These are phyloP conservation scores for Beauveria sp. DNA, from an alignment of 2,329 filamentous ascomycete species.

Conservation along the genomic window DNA sequence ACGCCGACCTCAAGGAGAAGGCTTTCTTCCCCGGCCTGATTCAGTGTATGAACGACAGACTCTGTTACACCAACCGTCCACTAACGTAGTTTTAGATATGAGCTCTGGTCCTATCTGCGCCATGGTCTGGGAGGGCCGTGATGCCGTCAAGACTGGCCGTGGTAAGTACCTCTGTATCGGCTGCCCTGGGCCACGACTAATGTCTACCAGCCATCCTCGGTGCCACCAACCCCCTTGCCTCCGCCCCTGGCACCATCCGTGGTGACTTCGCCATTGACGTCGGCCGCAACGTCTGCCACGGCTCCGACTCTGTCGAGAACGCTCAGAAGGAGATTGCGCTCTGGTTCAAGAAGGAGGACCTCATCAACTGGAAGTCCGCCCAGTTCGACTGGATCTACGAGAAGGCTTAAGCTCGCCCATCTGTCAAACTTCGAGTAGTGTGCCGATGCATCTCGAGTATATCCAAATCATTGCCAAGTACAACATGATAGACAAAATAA, in stretches of 20 bases:
- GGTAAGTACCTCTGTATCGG: constrained; percentile 41
- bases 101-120: constrained; percentile 90
- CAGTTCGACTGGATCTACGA: constrained; percentile 96
- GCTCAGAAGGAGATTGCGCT: constrained; percentile 99
- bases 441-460: not conserved
- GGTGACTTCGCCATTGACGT: constrained; percentile 74
- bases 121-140: constrained; percentile 99
- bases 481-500: not conserved
- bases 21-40: constrained; percentile 95
- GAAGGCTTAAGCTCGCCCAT: constrained; percentile 49
- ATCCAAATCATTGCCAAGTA: not conserved
- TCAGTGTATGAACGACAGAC: constrained; percentile 58
- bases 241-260: constrained; percentile 95
- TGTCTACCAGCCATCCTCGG: constrained; percentile 67
- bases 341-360: constrained; percentile 90
- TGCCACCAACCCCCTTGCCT: constrained; percentile 96
- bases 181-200: constrained; percentile 15
- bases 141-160: constrained; percentile 98
- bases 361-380: constrained; percentile 76
- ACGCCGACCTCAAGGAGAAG: constrained; percentile 86
- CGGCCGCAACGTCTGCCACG: constrained; percentile 99
- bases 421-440: not conserved
- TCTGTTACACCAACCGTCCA: not conserved
- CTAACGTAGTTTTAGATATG: constrained; percentile 63
- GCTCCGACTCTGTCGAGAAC: constrained; percentile 96